These are phyloP conservation scores for Hemisphaericaspora xylanilytica DNA, from an alignment of 1,139 yeast genomes.

Conservation along the genomic window DNA sequence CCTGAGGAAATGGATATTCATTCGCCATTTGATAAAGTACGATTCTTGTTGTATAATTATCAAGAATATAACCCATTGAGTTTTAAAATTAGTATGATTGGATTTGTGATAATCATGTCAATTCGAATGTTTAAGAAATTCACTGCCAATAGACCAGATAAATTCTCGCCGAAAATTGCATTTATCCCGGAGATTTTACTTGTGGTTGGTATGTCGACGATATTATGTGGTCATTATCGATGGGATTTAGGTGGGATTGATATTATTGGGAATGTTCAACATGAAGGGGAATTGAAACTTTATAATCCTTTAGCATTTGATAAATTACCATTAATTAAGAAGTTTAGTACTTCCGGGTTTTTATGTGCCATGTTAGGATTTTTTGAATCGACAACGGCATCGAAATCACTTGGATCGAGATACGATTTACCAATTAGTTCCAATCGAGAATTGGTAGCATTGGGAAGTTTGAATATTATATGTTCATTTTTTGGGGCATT, in stretches of 20 bases:
- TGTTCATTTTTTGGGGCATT: conserved; percentile 74
- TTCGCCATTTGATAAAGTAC: conserved; percentile 70
- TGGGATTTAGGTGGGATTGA: conserved; percentile 62
- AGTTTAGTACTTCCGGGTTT: conserved; percentile 57
- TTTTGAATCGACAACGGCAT: conserved; percentile 92
- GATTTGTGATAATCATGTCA: conserved; percentile 44
- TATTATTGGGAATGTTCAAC: conserved; percentile 65
- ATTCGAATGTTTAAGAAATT: conserved; percentile 43
- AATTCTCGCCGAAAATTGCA: conserved; percentile 29
- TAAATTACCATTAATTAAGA: conserved; percentile 34
- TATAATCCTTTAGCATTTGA: conserved; percentile 34
- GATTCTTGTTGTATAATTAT: conserved; percentile 47
- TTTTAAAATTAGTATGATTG: conserved; percentile 46
- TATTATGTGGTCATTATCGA: conserved; percentile 50
- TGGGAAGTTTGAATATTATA: conserved; percentile 72
- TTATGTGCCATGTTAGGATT: conserved; percentile 86
- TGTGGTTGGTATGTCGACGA: conserved; percentile 64
- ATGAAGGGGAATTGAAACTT: conserved; percentile 22
- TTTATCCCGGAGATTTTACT: conserved; percentile 82
- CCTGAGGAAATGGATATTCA: conserved; percentile 56
- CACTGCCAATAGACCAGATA: conserved; percentile 17
- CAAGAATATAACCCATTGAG: conserved; percentile 51
- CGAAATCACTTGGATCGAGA: conserved; percentile 69
- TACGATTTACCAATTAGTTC: conserved; percentile 69
- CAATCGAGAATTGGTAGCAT: conserved; percentile 74